A percentile compares a stretch with the other conserved stretches of the same genome.
Evolutionary conservation across 2,329 filamentous ascomycete genomes (phyloP).

Genomic region (Aspergillus quadrilineatus): DNA sequence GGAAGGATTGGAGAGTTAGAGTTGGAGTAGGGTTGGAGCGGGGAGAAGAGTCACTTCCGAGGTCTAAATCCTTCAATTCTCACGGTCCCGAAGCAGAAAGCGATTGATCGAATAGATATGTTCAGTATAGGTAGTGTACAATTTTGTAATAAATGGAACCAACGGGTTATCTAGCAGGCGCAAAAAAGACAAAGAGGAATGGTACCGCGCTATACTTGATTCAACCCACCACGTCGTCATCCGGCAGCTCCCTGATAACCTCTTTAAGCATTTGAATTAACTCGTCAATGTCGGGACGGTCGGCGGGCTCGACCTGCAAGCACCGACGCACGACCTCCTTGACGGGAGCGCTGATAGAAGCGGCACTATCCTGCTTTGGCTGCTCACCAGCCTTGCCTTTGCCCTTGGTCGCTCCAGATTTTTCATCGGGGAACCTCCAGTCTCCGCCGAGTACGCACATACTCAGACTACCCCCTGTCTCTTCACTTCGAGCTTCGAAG

Average conservation of each 20-base stretch:
- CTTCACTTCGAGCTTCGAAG: constrained; percentile 92
- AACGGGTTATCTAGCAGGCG: background rate
- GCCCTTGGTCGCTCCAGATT: constrained; percentile 60
- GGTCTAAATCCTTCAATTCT: background rate
- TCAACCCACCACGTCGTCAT: constrained; percentile 51
- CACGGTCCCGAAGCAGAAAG: too few relatives aligned
- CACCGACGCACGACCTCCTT: constrained; percentile 86
- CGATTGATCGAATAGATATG: constrained; percentile 5
- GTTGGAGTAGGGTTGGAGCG: background rate
- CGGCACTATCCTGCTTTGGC: constrained; percentile 41
- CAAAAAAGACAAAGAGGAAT: background rate
- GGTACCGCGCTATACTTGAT: constrained; percentile 12
- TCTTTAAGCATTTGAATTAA: constrained; percentile 75
- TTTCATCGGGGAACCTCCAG: constrained; percentile 92
- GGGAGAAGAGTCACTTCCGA: background rate
- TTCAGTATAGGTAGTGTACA: constrained; percentile 27
- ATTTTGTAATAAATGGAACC: constrained; percentile 11
- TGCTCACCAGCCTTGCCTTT: constrained; percentile 50
- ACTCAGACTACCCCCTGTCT: constrained; percentile 89
- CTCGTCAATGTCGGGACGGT: constrained; percentile 83
- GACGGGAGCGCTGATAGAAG: constrained; percentile 73
- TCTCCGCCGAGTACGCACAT: constrained; percentile 91
- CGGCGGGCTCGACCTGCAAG: constrained; percentile 78
- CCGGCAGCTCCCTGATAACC: constrained; percentile 66
- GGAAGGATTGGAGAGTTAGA: background rate